These are phyloP conservation scores for Lycium barbarum DNA, from an alignment of 257 asterid genomes.

Conservation along the genomic window DNA sequence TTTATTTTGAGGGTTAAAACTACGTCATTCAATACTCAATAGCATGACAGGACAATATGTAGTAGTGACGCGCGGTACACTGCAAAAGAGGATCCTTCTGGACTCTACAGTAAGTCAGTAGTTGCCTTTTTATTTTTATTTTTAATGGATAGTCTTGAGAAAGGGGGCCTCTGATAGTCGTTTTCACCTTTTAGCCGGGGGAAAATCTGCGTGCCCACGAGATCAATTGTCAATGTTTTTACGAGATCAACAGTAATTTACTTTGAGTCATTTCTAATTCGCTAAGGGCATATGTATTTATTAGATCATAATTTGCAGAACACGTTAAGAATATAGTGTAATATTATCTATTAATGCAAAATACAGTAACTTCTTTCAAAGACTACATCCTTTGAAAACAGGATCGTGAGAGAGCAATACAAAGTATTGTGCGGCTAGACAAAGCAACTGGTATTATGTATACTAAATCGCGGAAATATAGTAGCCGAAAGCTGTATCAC, in stretches of 20 bases:
- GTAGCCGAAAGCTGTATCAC: no score
- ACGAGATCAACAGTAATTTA: no score
- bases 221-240: not conserved
- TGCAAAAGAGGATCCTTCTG: not conserved
- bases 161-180: not conserved
- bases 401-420: no score
- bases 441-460: no score
- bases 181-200: not conserved
- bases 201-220: not conserved
- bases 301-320: no score
- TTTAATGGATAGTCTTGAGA: not conserved
- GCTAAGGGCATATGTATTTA: no score
- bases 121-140: not conserved
- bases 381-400: not conserved
- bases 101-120: not conserved
- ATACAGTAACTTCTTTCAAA: not conserved
- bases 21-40: not conserved
- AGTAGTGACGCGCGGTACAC: not conserved
- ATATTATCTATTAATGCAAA: not conserved
- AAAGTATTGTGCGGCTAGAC: no score
- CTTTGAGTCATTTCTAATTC: no score
- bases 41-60: not conserved
- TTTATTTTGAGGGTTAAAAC: not conserved
- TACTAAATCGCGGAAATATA: no score
- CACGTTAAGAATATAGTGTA: not conserved